Conservation (phyloP, 1,284 basidiomycete species). For the Sanghuangporus weigelae region DNA sequence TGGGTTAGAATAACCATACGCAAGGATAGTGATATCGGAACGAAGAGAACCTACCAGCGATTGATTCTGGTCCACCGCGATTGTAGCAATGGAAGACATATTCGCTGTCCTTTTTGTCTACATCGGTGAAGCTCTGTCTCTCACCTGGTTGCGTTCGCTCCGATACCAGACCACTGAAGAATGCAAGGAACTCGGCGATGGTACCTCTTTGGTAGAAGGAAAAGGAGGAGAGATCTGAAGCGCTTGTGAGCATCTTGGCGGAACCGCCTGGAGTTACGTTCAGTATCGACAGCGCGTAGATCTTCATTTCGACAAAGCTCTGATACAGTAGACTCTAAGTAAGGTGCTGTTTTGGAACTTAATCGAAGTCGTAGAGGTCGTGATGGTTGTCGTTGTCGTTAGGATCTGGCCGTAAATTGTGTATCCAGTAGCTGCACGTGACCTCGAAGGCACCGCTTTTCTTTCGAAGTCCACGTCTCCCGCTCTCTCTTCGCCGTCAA, state of each 20-base stretch:
- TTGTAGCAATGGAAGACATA: constrained; percentile 95
- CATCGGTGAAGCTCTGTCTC: constrained; percentile 70
- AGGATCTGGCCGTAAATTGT: not conserved
- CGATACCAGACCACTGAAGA: constrained; percentile 90
- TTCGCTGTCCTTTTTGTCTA: constrained; percentile 72
- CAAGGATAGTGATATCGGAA: not conserved
- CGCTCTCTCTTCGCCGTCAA: not conserved
- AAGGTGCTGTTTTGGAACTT: not conserved
- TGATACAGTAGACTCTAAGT: not conserved
- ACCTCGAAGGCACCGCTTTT: not conserved
- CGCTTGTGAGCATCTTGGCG: constrained; percentile 63
- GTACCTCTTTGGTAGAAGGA: constrained; percentile 90
- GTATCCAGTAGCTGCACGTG: not conserved
- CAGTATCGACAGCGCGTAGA: constrained; percentile 62
- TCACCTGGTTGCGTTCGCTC: constrained; percentile 86
- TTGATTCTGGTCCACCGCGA: constrained; percentile 69
- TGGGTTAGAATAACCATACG: not conserved
- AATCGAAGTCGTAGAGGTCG: not conserved
- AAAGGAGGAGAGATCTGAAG: constrained; percentile 87
- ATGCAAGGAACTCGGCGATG: constrained; percentile 84
- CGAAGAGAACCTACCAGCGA: constrained; percentile 56
- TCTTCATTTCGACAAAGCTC: constrained; percentile 48
- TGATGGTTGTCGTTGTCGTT: not conserved
- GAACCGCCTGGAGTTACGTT: constrained; percentile 51
- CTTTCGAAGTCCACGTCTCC: not conserved